Evolutionary conservation across 1,284 basidiomycete species (phyloP).

Genomic region (Ustilago trichophora): DNA sequence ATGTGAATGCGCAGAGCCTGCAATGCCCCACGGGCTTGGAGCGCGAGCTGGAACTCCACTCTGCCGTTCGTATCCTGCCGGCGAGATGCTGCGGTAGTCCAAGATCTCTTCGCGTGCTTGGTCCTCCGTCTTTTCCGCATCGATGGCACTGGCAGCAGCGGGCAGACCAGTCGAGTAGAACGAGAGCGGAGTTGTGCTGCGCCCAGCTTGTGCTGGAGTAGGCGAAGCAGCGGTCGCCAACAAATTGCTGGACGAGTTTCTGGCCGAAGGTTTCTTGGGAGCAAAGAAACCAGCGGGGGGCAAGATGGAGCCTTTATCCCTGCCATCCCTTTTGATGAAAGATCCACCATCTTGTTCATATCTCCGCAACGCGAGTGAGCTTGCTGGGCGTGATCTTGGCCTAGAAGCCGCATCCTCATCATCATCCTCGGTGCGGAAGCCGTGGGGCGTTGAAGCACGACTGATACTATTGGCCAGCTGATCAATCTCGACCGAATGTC

Average conservation of each 20-base stretch:
- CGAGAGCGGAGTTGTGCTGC: constrained; percentile 30
- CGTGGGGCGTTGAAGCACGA: constrained; percentile 33
- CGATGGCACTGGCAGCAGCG: not conserved
- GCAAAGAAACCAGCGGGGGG: constrained; percentile 55
- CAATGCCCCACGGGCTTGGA: constrained; percentile 25
- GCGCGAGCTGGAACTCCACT: constrained; percentile 10
- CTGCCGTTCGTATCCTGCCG: constrained; percentile 3
- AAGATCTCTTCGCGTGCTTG: constrained; percentile 13
- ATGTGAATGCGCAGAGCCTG: constrained; percentile 3
- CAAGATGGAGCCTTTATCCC: constrained; percentile 40
- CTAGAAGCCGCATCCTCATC: constrained; percentile 7
- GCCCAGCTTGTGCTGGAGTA: not conserved
- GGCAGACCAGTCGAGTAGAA: constrained; percentile 12
- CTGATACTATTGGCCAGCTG: constrained; percentile 24
- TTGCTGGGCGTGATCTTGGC: constrained; percentile 9
- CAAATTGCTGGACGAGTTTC: constrained; percentile 23
- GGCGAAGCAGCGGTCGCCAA: constrained; percentile 4
- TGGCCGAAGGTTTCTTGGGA: constrained; percentile 39
- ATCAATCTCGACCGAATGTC: constrained; percentile 31
- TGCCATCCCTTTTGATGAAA: constrained; percentile 32
- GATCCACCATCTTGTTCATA: constrained; percentile 21
- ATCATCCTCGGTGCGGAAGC: constrained; percentile 17
- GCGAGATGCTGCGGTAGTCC: not conserved
- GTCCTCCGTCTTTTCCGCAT: not conserved
- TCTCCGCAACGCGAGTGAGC: constrained; percentile 18